Percentiles rank a stretch among this genome's conserved stretches.
phyloP scores from a whole-genome alignment of 169 alveolate species.

The Plasmodium blacklocki region DNA sequence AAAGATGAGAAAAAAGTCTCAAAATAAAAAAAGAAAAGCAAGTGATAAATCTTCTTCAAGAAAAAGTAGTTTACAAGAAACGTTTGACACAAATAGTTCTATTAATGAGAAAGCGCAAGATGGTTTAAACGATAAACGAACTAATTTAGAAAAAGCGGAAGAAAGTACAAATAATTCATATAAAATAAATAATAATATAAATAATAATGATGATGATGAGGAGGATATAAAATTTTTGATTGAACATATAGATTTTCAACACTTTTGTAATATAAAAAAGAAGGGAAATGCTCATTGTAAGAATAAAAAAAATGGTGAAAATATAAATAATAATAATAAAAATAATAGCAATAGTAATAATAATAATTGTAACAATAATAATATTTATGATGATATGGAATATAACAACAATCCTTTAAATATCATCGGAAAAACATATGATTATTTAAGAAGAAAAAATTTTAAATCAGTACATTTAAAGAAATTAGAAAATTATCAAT shows the following conservation, averaged over 20 bases:
- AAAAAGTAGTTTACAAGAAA: too few relatives aligned
- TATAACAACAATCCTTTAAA: not conserved
- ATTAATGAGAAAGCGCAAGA: too few relatives aligned
- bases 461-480: conserved; percentile 55
- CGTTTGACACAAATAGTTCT: too few relatives aligned
- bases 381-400: too few relatives aligned
- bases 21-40: too few relatives aligned
- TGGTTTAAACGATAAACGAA: not conserved
- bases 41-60: too few relatives aligned
- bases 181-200: conserved; percentile 2
- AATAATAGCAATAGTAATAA: not conserved
- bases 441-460: conserved; percentile 40
- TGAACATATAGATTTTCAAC: conserved; percentile 61
- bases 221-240: conserved; percentile 28
- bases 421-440: conserved; percentile 65
- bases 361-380: too few relatives aligned
- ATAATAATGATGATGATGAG: not conserved
- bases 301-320: not conserved
- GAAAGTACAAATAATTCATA: not conserved
- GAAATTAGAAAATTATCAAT: conserved; percentile 65
- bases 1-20: too few relatives aligned
- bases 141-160: not conserved
- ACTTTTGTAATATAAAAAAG: conserved; percentile 24
- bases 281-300: not conserved
- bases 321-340: not conserved